Base-by-base conservation (phyloP, 2,329 filamentous ascomycete genomes). In the Aspergillus nomiae region DNA sequence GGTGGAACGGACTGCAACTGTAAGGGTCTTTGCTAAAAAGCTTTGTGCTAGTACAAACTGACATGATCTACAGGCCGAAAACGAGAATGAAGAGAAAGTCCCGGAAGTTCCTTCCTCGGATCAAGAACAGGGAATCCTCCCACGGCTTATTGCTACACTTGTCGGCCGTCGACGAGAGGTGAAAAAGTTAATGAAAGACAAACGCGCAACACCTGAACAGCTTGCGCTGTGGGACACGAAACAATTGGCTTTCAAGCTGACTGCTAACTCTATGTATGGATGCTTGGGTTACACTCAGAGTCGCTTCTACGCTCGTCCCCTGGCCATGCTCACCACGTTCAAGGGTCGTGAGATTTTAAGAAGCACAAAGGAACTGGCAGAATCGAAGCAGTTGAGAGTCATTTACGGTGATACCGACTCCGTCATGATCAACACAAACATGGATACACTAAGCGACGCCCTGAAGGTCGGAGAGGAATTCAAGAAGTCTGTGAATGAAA, bases 381-480 rank as follows among this genome's bases (percentile, higher is more conserved):
- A 99, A 79, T 92, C 88, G 72, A 94, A 91, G 70, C 90, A 93
- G 63, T 86, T 99, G 34, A 91, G 95, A 73, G 95, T 99, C 76
- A 98, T 99, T 67, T 99, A 99, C 72, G 95, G 95, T 82, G 95
- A 99, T 80, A 99, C 95, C 14, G 95, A 99, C 79, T 99, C 95
- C 10, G 95, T 99, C 80, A 99, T 99, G 95, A 98, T 99, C 83
- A 99, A 99, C 74, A 96, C 95, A 67, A 98, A 98, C 74, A 93
- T 95, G 60, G 92, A 97, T 78, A 96, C 91, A 69, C 91, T 98
- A 34, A 88, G 91, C 36, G 93, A 96, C 72, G 95, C 95, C 1
- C 82, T 97, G 71, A 94, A 91, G 74, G 91, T 99, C 58, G 96
- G 95, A 62, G 89, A 92, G 51, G 92, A 98, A 66, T 98, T 99